Evolutionary conservation across 208 protist genomes (phyloP), one percentile per base, ranked within the genome.

Genomic region (Pavlovales sp.): DNA sequence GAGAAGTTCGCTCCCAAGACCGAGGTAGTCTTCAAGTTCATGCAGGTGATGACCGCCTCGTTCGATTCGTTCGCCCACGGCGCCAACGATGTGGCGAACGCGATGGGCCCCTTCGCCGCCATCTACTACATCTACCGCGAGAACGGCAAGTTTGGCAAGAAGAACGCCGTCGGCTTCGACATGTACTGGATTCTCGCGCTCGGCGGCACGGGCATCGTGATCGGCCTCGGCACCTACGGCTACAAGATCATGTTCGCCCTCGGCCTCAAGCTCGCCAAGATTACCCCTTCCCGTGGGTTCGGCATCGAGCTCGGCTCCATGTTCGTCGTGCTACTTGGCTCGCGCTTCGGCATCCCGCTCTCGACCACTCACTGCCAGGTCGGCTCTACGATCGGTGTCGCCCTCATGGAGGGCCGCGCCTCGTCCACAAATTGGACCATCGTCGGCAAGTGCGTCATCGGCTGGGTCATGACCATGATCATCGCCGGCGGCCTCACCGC

Each of bases 81-180:
- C 26, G 79, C 89, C 79, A 93, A 93, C 76, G 92, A 93, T 75
- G 91, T 93, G 8, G 79, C 90, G 75, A 93, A 93, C 84, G 89
- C 90, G 0, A 78, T 91, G 36, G 91, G 88, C 18, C 86, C 90
- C 20, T 66, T 90, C 38, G 30, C 88, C 30, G 38, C 67, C 20
- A 78, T 91, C 30, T 85, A 32, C 14, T n/a, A 26, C 44, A 79
- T 91, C 34, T 71, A 71, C 57, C 34, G 2, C 8, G 11, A 39
- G 18, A 39, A 11, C 38, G 75, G 75, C n/a, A 79, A 79, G 32
- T 37, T 40, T 11, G 8, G 18, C 1, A 79, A 79, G 38, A 79
- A 79, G 75, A 79, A 37, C 38, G 34, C 11, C n/a, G 26, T 41
- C 11, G 75, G n/a, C n/a, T 0, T 0, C n/a, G 26, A 79, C n/a